Conservation (phyloP, 2,329 filamentous ascomycete species). For the Sordariomycetes sp. region DNA sequence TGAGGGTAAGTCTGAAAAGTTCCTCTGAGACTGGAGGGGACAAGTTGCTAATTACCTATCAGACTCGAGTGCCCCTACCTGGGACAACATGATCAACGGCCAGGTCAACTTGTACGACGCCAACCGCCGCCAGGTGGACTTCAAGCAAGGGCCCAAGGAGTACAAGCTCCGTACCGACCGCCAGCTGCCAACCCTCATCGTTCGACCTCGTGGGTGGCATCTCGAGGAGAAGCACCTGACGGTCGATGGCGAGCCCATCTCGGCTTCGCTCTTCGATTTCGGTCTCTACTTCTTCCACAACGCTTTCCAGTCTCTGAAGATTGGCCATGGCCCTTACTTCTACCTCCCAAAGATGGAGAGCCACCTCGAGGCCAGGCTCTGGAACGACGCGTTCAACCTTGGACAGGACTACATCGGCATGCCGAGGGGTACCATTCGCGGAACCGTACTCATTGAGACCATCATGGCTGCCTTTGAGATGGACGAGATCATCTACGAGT, state of each 20-base stretch:
- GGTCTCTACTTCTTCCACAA: slow-evolving; percentile 95
- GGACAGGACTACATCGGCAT: slow-evolving; percentile 79
- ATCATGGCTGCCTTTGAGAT: slow-evolving; percentile 90
- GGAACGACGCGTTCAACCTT: slow-evolving; percentile 90
- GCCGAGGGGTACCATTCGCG: slow-evolving; percentile 74
- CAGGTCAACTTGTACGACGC: slow-evolving; percentile 88
- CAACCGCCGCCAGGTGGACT: slow-evolving; percentile 77
- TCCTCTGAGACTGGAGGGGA: neutral
- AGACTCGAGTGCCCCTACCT: slow-evolving; percentile 79
- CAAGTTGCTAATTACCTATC: neutral
- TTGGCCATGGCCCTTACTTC: slow-evolving; percentile 77
- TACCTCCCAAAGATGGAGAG: slow-evolving; percentile 90
- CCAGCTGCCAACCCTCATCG: slow-evolving; percentile 69
- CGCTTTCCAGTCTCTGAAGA: slow-evolving; percentile 67
- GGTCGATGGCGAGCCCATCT: slow-evolving; percentile 80
- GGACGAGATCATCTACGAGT: slow-evolving; percentile 95
- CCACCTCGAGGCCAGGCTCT: slow-evolving; percentile 79
- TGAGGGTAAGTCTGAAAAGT: slow-evolving; percentile 51
- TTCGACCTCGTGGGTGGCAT: slow-evolving; percentile 83
- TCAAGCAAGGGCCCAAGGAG: slow-evolving; percentile 79
- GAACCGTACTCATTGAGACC: slow-evolving; percentile 83
- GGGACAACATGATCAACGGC: slow-evolving; percentile 92
- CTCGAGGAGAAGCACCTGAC: slow-evolving; percentile 89
- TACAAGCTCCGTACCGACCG: slow-evolving; percentile 87
- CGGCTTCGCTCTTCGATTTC: slow-evolving; percentile 79